These are phyloP conservation scores for Kwoniella sp. DNA, from an alignment of 768 basidiomycete species.

Conservation along the genomic window DNA sequence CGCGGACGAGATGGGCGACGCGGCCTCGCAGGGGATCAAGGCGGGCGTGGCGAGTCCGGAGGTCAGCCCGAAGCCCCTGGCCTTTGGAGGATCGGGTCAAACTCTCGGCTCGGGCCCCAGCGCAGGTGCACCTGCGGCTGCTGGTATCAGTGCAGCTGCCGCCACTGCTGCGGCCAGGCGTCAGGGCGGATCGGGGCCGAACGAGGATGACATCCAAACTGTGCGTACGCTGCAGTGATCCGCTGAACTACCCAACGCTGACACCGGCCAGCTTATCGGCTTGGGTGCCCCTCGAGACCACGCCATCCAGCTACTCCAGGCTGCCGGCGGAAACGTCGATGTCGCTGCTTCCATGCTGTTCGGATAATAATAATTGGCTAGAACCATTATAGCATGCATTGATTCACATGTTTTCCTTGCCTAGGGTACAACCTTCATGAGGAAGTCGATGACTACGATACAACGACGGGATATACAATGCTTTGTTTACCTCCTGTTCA, in stretches of 20 bases:
- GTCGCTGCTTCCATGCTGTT: slow-evolving; percentile 84
- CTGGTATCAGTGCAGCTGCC: not conserved
- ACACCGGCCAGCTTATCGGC: slow-evolving; percentile 61
- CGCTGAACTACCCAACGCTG: too few species aligned
- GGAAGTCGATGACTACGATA: not conserved
- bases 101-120: slow-evolving; percentile 52
- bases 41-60: slow-evolving; percentile 30
- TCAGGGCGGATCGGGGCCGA: slow-evolving; percentile 27
- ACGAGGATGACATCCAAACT: slow-evolving; percentile 63
- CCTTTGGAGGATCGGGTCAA: slow-evolving; percentile 67
- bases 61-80: slow-evolving; percentile 51
- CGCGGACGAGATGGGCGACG: slow-evolving; percentile 40
- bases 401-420: too few species aligned
- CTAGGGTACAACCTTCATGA: too few species aligned
- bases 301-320: slow-evolving; percentile 70
- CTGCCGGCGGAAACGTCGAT: slow-evolving; percentile 80
- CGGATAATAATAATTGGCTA: too few species aligned
- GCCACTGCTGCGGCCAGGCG: slow-evolving; percentile 19
- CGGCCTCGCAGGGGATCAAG: slow-evolving; percentile 25
- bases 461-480: not conserved
- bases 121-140: slow-evolving; percentile 49
- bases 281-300: slow-evolving; percentile 73
- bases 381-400: too few species aligned
- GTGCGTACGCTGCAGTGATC: too few species aligned
- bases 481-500: not conserved